phyloP scores from a whole-genome alignment of 1,284 basidiomycete genomes.

The Leccinum pachyderme region DNA sequence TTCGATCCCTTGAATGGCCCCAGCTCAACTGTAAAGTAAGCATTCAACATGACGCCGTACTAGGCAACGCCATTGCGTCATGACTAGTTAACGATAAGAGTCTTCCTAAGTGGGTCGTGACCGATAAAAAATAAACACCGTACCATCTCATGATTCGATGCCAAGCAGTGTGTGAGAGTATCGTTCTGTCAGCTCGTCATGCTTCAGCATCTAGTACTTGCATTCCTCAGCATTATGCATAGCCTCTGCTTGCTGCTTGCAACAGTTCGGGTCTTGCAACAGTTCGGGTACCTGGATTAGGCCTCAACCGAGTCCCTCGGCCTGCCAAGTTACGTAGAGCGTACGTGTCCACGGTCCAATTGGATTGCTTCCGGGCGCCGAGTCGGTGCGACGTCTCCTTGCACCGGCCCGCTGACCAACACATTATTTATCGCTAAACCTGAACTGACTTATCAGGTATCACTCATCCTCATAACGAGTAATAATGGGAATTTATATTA shows the following conservation, averaged over 20 bases:
- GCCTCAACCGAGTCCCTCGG: neutral
- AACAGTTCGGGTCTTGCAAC: neutral
- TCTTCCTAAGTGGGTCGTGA: no score
- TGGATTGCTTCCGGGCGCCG: neutral
- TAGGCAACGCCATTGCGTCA: neutral
- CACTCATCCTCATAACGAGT: neutral
- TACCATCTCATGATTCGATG: neutral
- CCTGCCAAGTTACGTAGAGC: neutral
- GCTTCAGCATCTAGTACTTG: neutral
- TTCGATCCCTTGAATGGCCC: neutral
- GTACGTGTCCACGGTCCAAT: neutral
- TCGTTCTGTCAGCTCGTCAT: neutral
- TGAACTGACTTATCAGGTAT: neutral
- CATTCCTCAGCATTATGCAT: neutral
- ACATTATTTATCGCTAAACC: neutral
- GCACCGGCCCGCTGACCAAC: neutral
- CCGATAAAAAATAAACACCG: neutral
- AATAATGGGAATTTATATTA: neutral
- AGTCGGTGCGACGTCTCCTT: neutral
- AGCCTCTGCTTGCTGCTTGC: neutral
- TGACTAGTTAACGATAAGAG: neutral
- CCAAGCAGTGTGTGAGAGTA: neutral
- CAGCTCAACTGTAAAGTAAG: no score
- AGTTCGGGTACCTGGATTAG: neutral
- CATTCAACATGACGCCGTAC: neutral